Conservation (phyloP, 805 yeast species). For the Wickerhamiella azymoides region DNA sequence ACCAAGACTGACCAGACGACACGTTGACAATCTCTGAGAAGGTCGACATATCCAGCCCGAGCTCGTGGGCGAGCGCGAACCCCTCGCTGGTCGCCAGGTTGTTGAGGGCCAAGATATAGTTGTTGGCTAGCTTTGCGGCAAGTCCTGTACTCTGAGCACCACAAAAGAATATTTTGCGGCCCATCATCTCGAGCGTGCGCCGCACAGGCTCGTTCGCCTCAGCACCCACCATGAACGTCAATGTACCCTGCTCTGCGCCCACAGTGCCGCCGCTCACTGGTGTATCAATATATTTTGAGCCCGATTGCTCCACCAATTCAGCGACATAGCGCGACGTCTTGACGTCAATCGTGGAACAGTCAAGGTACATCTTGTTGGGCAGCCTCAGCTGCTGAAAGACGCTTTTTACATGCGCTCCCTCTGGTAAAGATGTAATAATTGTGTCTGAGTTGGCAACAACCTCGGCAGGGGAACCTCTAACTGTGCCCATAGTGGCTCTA, state of each 20-base stretch:
- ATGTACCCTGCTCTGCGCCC: constrained; percentile 39
- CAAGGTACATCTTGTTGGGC: constrained; percentile 28
- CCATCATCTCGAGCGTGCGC: constrained; percentile 31
- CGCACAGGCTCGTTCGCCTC: constrained; percentile 18
- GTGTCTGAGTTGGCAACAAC: constrained; percentile 21
- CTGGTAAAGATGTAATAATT: constrained; percentile 42
- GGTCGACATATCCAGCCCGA: constrained; percentile 33
- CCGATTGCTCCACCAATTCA: constrained; percentile 21
- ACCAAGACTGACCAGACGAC: constrained; percentile 43
- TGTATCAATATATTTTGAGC: constrained; percentile 33
- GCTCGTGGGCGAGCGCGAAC: constrained; percentile 37
- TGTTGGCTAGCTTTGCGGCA: constrained; percentile 42
- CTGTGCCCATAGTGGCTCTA: constrained; percentile 20
- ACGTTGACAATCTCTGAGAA: constrained; percentile 38
- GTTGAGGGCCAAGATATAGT: constrained; percentile 39
- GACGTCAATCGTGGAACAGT: constrained; percentile 40
- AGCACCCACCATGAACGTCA: constrained; percentile 40
- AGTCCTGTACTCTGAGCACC: constrained; percentile 40
- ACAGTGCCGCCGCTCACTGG: constrained; percentile 45
- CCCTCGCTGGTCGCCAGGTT: constrained; percentile 44
- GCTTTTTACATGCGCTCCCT: constrained; percentile 35
- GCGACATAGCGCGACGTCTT: constrained; percentile 33
- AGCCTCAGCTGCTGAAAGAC: constrained; percentile 27
- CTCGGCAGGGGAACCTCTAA: constrained; percentile 15
- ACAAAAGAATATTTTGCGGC: constrained; percentile 35